Base-by-base conservation (phyloP, 2,329 filamentous ascomycete species). In the Thielaviopsis musarum region DNA sequence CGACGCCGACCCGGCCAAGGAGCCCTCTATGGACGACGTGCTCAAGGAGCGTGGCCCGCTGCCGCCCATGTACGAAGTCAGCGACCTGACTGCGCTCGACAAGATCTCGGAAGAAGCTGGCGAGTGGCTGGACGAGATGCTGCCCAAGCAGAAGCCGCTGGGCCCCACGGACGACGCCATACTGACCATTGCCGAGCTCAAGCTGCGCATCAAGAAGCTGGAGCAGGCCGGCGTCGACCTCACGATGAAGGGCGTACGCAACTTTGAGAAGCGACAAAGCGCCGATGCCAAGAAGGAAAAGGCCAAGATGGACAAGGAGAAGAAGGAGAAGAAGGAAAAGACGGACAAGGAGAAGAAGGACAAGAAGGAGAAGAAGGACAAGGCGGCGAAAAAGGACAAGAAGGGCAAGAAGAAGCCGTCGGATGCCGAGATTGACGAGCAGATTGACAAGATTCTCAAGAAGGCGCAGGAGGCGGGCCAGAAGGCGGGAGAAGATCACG, bases 111-210 rank as follows among this genome's bases (percentile, higher is more conserved):
- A 81, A 28, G 77, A 80, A 15, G 81, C 84, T 19, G 73, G 77
- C 17, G 75, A 78, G 21, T 98, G 91, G 91, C 76, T 98, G 21
- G 79, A 83, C 34, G 79, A 85, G 64, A 85, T 87, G 68, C 72
- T 87, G 54, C 74, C 77, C 2, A 78, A 79, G 65, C 91, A 97
- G 70, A 80, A 83, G 30, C 83, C 81, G 65, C 80, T 95, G 2
- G 73, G 77, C 17, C 72, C 76, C 1, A 82, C 83, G 1, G 87
- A 88, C 10, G 83, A 97, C 64, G 87, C 89, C 0, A 83, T 84
- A 6, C 75, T 95, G 9, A 77, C 85, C 0, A 74, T 83, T 64
- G 83, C 84, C 67, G 91, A 95, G 28, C 71, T 95, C 30, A 74
- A 82, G 61, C 76, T 75, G 24, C 85, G 85, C 70, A 78, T 83